Conservation (phyloP, 2,329 filamentous ascomycete species). For the Sclerotiophoma versabilis region DNA sequence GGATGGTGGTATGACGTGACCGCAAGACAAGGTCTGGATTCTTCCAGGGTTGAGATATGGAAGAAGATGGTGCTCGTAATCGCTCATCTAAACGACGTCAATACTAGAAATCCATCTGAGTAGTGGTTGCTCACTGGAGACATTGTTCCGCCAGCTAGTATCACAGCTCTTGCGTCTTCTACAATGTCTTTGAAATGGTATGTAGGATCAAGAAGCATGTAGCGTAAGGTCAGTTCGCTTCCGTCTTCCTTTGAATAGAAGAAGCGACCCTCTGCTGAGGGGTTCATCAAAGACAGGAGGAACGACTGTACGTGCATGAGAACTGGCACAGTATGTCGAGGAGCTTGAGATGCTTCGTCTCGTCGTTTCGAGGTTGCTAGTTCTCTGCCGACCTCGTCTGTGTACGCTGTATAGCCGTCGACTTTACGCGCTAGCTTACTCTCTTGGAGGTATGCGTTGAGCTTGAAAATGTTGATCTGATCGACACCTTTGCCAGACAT, state of each 20-base stretch:
- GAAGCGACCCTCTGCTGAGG: slow-evolving; percentile 71
- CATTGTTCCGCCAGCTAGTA: slow-evolving; percentile 96
- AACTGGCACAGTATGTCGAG: slow-evolving; percentile 56
- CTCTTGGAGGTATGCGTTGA: slow-evolving; percentile 86
- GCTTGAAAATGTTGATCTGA: slow-evolving; percentile 91
- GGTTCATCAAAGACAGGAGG: slow-evolving; percentile 83
- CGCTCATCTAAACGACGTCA: slow-evolving; percentile 67
- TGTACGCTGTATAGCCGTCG: slow-evolving; percentile 79
- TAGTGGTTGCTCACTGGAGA: slow-evolving; percentile 69
- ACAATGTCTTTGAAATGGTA: slow-evolving; percentile 90
- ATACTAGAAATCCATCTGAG: not conserved
- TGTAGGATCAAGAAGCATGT: slow-evolving; percentile 88
- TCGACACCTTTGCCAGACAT: slow-evolving; percentile 87
- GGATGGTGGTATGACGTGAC: slow-evolving; percentile 85
- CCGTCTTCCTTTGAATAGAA: slow-evolving; percentile 61
- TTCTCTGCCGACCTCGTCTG: slow-evolving; percentile 57
- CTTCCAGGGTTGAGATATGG: slow-evolving; percentile 70
- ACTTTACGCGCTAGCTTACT: slow-evolving; percentile 95
- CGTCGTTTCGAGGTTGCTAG: slow-evolving; percentile 17
- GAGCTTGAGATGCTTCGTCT: slow-evolving; percentile 4
- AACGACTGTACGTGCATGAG: slow-evolving; percentile 72
- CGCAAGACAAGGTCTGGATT: slow-evolving; percentile 86
- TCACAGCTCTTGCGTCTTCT: slow-evolving; percentile 81
- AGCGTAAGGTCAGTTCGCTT: slow-evolving; percentile 71
- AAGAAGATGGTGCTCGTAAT: slow-evolving; percentile 87